These are phyloP conservation scores for Aureobasidium sp. DNA, from an alignment of 2,329 filamentous ascomycete genomes.

Conservation along the genomic window DNA sequence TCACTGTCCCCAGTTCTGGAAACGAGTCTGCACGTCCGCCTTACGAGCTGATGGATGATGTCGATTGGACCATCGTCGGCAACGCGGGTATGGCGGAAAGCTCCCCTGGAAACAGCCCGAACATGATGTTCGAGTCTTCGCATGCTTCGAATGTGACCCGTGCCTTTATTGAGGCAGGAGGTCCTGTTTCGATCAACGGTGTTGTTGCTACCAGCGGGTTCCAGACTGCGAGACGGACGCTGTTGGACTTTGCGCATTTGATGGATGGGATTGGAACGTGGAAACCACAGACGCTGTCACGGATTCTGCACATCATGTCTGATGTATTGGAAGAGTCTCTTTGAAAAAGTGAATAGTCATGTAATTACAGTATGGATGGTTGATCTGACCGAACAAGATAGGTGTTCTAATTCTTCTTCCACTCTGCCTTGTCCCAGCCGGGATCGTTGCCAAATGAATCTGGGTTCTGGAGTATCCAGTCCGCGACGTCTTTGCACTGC, in stretches of 20 bases:
- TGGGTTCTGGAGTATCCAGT: constrained; percentile 21
- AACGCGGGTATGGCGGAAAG: constrained; percentile 37
- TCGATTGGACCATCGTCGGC: constrained; percentile 42
- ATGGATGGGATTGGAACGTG: constrained; percentile 47
- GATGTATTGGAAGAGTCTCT: constrained; percentile 37
- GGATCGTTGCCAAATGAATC: constrained; percentile 23
- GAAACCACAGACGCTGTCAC: constrained; percentile 43
- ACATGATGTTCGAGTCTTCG: constrained; percentile 11
- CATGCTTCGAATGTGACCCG: constrained; percentile 17
- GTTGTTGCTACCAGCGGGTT: constrained; percentile 43
- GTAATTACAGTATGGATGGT: not conserved
- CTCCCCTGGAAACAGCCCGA: constrained; percentile 10
- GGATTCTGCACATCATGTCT: constrained; percentile 49
- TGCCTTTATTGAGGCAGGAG: constrained; percentile 43
- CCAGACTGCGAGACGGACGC: constrained; percentile 42
- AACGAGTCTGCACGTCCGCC: constrained; percentile 25
- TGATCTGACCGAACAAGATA: not conserved
- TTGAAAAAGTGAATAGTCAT: not conserved
- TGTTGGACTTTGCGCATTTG: constrained; percentile 45
- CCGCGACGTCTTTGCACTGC: constrained; percentile 23
- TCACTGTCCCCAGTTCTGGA: constrained; percentile 34
- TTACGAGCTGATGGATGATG: constrained; percentile 42
- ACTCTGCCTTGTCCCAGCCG: constrained; percentile 24
- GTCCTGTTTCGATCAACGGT: constrained; percentile 40
- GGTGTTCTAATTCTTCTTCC: constrained; percentile 21